phyloP scores from a whole-genome alignment of 495 filamentous ascomycete species.

The Pseudoneurospora amorphoporcata region DNA sequence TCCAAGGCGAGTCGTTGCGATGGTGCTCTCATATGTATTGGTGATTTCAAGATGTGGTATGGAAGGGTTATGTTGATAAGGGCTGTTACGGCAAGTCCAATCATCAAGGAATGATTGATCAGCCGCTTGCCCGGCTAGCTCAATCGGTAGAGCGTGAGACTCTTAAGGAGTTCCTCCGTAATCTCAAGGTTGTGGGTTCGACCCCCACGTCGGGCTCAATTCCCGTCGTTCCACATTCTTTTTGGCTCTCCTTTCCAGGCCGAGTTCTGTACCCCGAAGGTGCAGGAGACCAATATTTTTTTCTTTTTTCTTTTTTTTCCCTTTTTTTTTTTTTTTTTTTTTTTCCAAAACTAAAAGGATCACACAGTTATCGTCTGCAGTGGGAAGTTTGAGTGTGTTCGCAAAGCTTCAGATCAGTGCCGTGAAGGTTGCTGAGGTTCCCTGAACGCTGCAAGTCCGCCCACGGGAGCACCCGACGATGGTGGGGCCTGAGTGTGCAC shows the following conservation, averaged over 20 bases:
- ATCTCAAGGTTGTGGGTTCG: not conserved
- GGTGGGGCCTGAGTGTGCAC: not conserved
- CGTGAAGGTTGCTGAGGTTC: not conserved
- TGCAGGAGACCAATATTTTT: not conserved
- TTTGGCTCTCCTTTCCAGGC: not conserved
- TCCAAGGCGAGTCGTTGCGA: not conserved
- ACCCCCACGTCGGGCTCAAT: not conserved
- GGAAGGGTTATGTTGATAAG: not conserved
- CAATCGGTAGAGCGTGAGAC: constrained; percentile 69
- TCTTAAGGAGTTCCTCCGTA: constrained; percentile 38
- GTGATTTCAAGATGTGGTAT: no score
- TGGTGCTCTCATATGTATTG: not conserved
- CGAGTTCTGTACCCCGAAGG: not conserved
- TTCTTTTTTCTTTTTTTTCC: not conserved
- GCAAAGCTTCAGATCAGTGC: not conserved
- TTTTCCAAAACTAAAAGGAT: not conserved
- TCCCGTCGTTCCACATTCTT: not conserved
- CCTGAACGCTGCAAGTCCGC: not conserved
- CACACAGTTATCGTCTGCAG: not conserved
- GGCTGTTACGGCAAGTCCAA: no score
- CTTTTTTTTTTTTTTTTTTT: no score
- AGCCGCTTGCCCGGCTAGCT: constrained; percentile 39
- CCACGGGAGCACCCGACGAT: not conserved
- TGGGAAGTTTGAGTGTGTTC: not conserved
- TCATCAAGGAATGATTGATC: not conserved